Base-by-base conservation (phyloP, 139 green algal genomes). In the Ettlia oleoabundans region DNA sequence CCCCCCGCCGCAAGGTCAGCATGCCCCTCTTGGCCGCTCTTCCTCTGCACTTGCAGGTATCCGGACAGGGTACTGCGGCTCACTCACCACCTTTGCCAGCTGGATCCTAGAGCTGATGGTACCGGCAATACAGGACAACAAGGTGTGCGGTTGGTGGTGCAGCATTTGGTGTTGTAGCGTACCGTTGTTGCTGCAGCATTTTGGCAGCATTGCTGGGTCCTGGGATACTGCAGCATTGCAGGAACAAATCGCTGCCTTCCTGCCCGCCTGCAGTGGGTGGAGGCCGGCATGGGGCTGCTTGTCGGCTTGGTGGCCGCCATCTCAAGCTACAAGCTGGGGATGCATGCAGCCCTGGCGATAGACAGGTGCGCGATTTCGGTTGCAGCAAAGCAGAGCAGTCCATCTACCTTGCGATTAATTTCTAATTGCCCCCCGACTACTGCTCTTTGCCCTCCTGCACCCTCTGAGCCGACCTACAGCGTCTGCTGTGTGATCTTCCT, bases 31-130 rank as follows among this genome's bases (percentile, higher is more conserved):
- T 22, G 69, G 19, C 37, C 35, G 24, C 10, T 19, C 64, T 1
- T 21, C 4, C 26, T 19, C 58, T 26, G 28, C 37, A 26, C 22
- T 38, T 52, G 35, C 76, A 84, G 94, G 94, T 40, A 73, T 97
- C 52, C 85, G 93, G 22, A 97, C 93, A 0, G 94, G 94, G 0
- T 96, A 91, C 53, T 98, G 94, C 67, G 94, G 94, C 35, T 95
- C 87, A 3, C 78, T 97, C 8, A 98, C 94, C 3, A 98, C 94
- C 1, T 97, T 96, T 82, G 89, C 93, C 4, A 91, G 87, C 75
- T 98, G 94, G 94, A 77, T 91, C 21, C 22, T 91, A n/a, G 86
- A 93, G 65, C 64, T 88, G 52, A 84, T 92, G 41, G 73, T 84
- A 4, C 21, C 74, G 9, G 92, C 94, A 69, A 75, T 94, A 0